phyloP scores from a whole-genome alignment of 495 filamentous ascomycete species.

The Penicillium desertorum region DNA sequence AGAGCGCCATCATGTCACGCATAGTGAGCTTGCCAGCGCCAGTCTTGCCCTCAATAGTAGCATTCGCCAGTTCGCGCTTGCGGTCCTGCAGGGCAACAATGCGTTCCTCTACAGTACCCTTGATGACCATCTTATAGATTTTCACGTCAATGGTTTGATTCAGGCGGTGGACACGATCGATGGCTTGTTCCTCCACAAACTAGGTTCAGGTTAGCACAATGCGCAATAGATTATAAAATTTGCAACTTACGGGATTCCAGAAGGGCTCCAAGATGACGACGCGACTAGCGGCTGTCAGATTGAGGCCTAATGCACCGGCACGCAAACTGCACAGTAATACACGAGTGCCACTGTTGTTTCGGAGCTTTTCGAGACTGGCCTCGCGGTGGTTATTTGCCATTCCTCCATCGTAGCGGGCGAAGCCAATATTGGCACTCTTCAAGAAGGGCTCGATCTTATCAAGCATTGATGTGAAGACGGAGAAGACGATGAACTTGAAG shows the following conservation, averaged over 20 bases:
- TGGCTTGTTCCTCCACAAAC: slow-evolving; percentile 98
- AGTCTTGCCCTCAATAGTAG: slow-evolving; percentile 79
- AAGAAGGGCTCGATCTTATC: slow-evolving; percentile 95
- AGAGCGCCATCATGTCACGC: slow-evolving; percentile 90
- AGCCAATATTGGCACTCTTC: slow-evolving; percentile 64
- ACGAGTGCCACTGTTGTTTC: slow-evolving; percentile 68
- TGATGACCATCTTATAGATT: slow-evolving; percentile 89
- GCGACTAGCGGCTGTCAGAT: slow-evolving; percentile 88
- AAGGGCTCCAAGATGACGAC: slow-evolving; percentile 97
- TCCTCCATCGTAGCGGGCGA: slow-evolving; percentile 88
- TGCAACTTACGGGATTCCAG: slow-evolving; percentile 81
- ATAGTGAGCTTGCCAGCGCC: slow-evolving; percentile 79
- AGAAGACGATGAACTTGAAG: slow-evolving; percentile 98
- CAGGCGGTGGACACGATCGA: slow-evolving; percentile 94
- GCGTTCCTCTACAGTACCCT: slow-evolving; percentile 81
- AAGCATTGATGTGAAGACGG: slow-evolving; percentile 96
- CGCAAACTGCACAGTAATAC: slow-evolving; percentile 90
- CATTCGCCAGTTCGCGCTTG: slow-evolving; percentile 82
- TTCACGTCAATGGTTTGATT: slow-evolving; percentile 92
- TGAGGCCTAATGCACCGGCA: slow-evolving; percentile 89
- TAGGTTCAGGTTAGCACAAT: slow-evolving; percentile 34
- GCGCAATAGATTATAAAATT: neutral
- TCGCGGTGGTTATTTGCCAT: slow-evolving; percentile 95
- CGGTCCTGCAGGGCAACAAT: slow-evolving; percentile 90
- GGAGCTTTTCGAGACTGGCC: slow-evolving; percentile 71